A percentile compares a stretch with the other conserved stretches of the same genome.
Conservation (phyloP, 2,329 filamentous ascomycete species). For the Colletotrichum kahawae region DNA sequence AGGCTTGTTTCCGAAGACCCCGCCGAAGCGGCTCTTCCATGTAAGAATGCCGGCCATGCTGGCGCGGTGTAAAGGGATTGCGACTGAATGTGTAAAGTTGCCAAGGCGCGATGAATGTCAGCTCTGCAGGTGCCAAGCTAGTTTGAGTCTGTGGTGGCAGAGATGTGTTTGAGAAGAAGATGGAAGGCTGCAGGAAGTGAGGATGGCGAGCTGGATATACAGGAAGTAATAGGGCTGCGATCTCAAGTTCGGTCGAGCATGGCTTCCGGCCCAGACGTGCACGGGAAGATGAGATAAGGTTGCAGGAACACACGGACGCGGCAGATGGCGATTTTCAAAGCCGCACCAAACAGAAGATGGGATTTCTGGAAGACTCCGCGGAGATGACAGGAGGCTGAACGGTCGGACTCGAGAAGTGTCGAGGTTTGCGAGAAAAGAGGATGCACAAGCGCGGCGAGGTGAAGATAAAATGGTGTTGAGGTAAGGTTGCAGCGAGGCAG, state of each 20-base stretch:
- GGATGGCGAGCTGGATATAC: not conserved
- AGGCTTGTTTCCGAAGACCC: slow-evolving; percentile 12
- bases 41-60: slow-evolving; percentile 1
- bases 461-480: not conserved
- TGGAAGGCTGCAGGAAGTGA: not conserved
- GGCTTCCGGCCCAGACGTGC: not conserved
- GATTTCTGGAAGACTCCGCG: not conserved
- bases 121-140: not conserved
- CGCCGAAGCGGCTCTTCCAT: slow-evolving; percentile 19
- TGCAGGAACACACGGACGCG: not conserved
- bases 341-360: not conserved
- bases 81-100: not conserved
- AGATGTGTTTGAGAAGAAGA: not conserved
- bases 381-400: not conserved
- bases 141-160: not conserved
- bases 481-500: not conserved
- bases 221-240: not conserved
- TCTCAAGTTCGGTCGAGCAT: not conserved
- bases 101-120: not conserved
- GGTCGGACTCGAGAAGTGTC: not conserved
- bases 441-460: not conserved
- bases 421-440: not conserved
- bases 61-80: not conserved
- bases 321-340: not conserved
- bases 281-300: not conserved